Evolutionary conservation across 2,329 filamentous ascomycete genomes (phyloP).

Genomic region (Venturiaceae sp.): DNA sequence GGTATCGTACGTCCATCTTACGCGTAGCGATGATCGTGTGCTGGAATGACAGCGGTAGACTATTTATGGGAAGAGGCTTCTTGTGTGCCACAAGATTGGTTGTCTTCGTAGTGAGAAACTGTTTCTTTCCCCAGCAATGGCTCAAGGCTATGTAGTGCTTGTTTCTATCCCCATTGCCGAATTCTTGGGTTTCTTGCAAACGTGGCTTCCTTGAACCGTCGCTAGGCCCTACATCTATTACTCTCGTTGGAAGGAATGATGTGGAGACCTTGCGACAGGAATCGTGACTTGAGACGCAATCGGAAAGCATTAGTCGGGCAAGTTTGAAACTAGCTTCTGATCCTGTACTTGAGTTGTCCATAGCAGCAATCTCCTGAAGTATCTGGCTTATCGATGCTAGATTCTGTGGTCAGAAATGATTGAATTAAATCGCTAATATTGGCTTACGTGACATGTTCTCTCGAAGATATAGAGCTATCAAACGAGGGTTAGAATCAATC

Average conservation of each 20-base stretch:
- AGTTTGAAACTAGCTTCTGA: background rate
- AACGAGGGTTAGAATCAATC: too few species aligned
- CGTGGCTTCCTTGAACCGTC: too few species aligned
- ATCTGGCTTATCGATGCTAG: too few species aligned
- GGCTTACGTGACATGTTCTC: too few species aligned
- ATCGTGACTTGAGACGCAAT: background rate
- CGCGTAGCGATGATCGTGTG: background rate
- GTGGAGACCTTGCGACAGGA: background rate
- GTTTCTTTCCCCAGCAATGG: background rate
- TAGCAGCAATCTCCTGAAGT: too few species aligned
- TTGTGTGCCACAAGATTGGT: background rate
- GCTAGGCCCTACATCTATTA: background rate
- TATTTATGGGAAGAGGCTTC: background rate
- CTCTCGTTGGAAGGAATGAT: background rate
- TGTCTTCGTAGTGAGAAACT: background rate
- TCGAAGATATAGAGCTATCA: too few species aligned
- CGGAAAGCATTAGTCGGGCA: background rate
- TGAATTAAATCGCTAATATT: too few species aligned
- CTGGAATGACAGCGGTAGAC: background rate
- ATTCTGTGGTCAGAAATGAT: too few species aligned
- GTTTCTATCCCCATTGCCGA: too few species aligned
- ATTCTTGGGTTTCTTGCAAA: background rate
- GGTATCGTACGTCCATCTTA: background rate
- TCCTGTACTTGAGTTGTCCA: too few species aligned
- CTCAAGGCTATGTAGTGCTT: background rate